Percentiles rank a stretch among this genome's conserved stretches.
These are phyloP conservation scores for Eimeria falciformis DNA, from an alignment of 169 alveolate genomes.

Conservation along the genomic window DNA sequence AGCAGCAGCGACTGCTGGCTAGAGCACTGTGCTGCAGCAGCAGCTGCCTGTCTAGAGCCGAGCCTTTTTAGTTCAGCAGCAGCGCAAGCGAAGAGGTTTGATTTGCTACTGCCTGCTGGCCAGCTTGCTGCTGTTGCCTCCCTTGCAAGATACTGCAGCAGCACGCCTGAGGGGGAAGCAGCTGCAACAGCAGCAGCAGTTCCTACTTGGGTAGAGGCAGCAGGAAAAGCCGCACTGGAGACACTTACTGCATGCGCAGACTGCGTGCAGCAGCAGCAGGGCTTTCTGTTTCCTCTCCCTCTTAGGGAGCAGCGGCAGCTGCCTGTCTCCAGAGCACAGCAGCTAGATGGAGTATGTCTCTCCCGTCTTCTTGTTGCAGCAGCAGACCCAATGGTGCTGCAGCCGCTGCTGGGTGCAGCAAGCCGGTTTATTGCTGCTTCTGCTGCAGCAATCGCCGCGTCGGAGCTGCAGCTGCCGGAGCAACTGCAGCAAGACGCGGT, in stretches of 20 bases:
- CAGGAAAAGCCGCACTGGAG: conserved; percentile 50
- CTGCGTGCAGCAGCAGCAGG: conserved; percentile 38
- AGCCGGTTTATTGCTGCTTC: conserved; percentile 33
- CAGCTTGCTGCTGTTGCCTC: background rate
- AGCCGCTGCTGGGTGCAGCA: conserved; percentile 49
- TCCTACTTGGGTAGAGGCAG: background rate
- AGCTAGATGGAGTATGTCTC: background rate
- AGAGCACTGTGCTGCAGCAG: conserved; percentile 38
- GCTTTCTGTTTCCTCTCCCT: background rate
- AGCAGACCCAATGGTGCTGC: conserved; percentile 42
- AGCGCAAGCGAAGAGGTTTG: conserved; percentile 1
- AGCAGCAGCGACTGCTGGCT: conserved; percentile 55
- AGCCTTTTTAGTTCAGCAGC: background rate
- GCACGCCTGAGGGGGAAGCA: background rate
- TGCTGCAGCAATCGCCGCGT: background rate
- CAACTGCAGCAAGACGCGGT: background rate
- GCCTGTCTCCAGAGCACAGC: conserved; percentile 44
- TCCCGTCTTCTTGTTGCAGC: conserved; percentile 17
- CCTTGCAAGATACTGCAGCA: conserved; percentile 23
- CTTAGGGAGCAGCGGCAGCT: conserved; percentile 22
- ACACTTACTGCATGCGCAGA: conserved; percentile 42
- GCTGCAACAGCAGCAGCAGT: conserved; percentile 37
- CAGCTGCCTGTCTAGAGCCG: conserved; percentile 35
- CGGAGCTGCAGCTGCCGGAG: background rate
- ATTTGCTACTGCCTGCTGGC: conserved; percentile 48